phyloP scores from a whole-genome alignment of 768 basidiomycete genomes.

The Lentinula lateritia region DNA sequence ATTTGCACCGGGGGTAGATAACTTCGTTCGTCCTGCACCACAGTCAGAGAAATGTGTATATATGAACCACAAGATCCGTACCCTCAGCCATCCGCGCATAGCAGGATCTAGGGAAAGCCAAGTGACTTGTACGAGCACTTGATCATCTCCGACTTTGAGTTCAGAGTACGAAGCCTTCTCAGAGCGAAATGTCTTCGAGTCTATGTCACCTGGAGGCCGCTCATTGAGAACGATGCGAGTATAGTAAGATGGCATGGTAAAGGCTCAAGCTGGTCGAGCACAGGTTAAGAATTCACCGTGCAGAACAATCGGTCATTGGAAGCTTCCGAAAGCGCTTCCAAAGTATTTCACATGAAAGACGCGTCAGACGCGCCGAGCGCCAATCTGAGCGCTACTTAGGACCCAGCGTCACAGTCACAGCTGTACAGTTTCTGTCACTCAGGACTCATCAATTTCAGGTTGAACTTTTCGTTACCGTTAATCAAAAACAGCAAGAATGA shows the following conservation, averaged over 20 bases:
- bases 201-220: slow-evolving; percentile 64
- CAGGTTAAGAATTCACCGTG: neutral
- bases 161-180: slow-evolving; percentile 46
- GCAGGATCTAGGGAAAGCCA: slow-evolving; percentile 85
- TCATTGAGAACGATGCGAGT: slow-evolving; percentile 72
- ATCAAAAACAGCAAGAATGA: slow-evolving; percentile 3
- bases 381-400: neutral
- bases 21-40: slow-evolving; percentile 46
- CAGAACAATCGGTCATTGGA: too few species aligned
- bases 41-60: neutral
- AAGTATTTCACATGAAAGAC: neutral
- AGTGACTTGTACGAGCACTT: slow-evolving; percentile 72
- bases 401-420: neutral
- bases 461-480: neutral
- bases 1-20: slow-evolving; percentile 74
- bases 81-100: slow-evolving; percentile 74
- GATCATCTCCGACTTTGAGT: slow-evolving; percentile 43
- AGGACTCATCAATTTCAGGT: neutral
- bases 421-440: neutral
- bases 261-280: neutral
- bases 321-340: neutral
- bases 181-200: slow-evolving; percentile 66
- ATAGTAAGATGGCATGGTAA: slow-evolving; percentile 27
- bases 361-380: neutral
- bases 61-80: neutral